Evolutionary conservation across 768 basidiomycete genomes (phyloP), one percentile per base, ranked within the genome.

Genomic region (Boletellus sp.): DNA sequence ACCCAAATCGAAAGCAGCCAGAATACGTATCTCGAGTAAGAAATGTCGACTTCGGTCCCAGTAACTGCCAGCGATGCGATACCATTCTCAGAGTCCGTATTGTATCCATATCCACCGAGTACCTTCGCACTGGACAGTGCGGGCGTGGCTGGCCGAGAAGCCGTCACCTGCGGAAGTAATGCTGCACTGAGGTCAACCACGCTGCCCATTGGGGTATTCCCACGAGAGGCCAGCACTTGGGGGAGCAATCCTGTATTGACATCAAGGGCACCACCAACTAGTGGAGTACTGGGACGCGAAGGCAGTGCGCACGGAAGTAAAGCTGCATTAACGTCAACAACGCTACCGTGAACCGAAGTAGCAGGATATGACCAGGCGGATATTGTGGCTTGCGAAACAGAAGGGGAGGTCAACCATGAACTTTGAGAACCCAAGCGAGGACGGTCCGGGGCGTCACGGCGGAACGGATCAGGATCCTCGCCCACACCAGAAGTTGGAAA

Each of bases 291-390:
- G 0, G 49, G 43, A 23, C 28, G 49, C 22, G 76, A 75, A 8
- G 72, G 67, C 9, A 67, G 60, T n/a, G 66, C 58, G 6, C 70
- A 62, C 2, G 66, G 71, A 7, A 73, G 58, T 35, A 76, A 63
- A 31, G 70, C 68, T 6, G 75, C 70, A 33, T 75, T 72, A 12
- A 77, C 56, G 51, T 80, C 78, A 1, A 68, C 62, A 3, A 72
- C 62, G 51, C 73, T 76, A 13, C 64, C 68, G 35, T 72, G 72
- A 24, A 59, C 63, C 19, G 66, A 71, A 16, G 75, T 76, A 3
- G 78, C 67, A 16, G 87, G 80, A 70, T 78, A 88, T 2, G 84
- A 86, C 84, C 85, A 89, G 9, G 78, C 76, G 20, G 86, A 79
- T 19, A 82, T 49, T 0, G 83, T 81, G 13, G 73, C 69, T 38